A percentile compares a stretch with the other conserved stretches of the same genome.
phyloP scores from a whole-genome alignment of 2,329 filamentous ascomycete species.

The Aureobasidium sp. region DNA sequence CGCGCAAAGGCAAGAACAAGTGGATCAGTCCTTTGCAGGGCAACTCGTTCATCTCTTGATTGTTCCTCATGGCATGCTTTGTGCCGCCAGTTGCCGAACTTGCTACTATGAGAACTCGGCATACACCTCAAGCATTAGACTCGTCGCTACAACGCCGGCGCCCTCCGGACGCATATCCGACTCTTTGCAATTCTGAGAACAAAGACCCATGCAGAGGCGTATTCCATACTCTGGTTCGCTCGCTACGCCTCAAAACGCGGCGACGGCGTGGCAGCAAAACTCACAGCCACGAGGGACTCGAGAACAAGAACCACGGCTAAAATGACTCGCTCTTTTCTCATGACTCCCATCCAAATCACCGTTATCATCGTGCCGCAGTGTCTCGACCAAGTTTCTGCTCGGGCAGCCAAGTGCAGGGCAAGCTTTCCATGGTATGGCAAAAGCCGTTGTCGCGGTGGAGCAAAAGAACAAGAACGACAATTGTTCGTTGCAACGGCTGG shows the following conservation, averaged over 20 bases:
- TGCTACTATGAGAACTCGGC: not conserved
- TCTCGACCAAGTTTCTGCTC: not conserved
- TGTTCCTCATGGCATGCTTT: not conserved
- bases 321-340: not conserved
- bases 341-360: not conserved
- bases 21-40: slow-evolving; percentile 37
- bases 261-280: not conserved
- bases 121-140: not conserved
- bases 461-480: not conserved
- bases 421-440: not conserved
- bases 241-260: not conserved
- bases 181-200: not conserved
- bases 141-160: not conserved
- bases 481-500: not conserved
- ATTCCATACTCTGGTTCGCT: not conserved
- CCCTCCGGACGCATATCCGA: not conserved
- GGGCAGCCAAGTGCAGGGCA: not conserved
- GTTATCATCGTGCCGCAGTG: not conserved
- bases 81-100: not conserved
- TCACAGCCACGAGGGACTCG: not conserved
- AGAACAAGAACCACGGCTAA: not conserved
- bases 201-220: not conserved
- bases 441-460: not conserved
- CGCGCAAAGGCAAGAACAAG: slow-evolving; percentile 30
- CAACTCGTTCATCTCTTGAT: slow-evolving; percentile 92